Percentiles rank a stretch among this genome's conserved stretches.
phyloP scores from a whole-genome alignment of 2,329 filamentous ascomycete genomes.

The Drechslerella dactyloides region DNA sequence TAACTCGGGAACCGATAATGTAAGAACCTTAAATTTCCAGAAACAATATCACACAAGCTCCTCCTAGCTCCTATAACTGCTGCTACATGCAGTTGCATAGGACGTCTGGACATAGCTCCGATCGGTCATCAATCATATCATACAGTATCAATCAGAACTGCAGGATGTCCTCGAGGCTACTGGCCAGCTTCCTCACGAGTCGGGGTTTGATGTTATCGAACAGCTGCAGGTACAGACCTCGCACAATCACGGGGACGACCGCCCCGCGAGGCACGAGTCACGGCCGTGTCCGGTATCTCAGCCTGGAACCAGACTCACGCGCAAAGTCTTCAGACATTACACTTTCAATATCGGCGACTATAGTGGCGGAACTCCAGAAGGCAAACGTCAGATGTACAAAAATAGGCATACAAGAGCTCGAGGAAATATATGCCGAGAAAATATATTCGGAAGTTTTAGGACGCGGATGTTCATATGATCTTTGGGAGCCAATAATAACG shows the following conservation, averaged over 20 bases:
- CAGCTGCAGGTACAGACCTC: constrained; percentile 15
- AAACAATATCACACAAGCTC: too few relatives aligned
- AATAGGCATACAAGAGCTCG: constrained; percentile 13
- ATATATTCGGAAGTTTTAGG: constrained; percentile 1
- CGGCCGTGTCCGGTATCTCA: constrained; percentile 10
- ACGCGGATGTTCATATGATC: not conserved
- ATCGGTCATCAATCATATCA: constrained; percentile 9
- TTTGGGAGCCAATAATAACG: constrained; percentile 8
- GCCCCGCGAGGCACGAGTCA: not conserved
- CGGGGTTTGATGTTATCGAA: constrained; percentile 7
- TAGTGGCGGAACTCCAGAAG: constrained; percentile 19
- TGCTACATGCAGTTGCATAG: too few relatives aligned
- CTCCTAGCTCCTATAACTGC: too few relatives aligned
- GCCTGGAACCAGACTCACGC: constrained; percentile 9
- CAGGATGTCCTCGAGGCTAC: constrained; percentile 11
- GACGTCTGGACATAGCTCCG: not conserved
- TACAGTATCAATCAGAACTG: constrained; percentile 15
- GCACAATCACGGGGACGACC: not conserved
- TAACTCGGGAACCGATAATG: too few relatives aligned
- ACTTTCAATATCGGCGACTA: constrained; percentile 18
- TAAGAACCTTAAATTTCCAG: too few relatives aligned
- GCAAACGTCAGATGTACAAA: constrained; percentile 16
- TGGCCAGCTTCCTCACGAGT: constrained; percentile 11
- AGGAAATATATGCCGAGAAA: constrained; percentile 3
- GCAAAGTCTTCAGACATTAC: constrained; percentile 11